Evolutionary conservation across 2,329 filamentous ascomycete genomes (phyloP), one percentile per base, ranked within the genome.

Genomic region (Clarireedia sp.): DNA sequence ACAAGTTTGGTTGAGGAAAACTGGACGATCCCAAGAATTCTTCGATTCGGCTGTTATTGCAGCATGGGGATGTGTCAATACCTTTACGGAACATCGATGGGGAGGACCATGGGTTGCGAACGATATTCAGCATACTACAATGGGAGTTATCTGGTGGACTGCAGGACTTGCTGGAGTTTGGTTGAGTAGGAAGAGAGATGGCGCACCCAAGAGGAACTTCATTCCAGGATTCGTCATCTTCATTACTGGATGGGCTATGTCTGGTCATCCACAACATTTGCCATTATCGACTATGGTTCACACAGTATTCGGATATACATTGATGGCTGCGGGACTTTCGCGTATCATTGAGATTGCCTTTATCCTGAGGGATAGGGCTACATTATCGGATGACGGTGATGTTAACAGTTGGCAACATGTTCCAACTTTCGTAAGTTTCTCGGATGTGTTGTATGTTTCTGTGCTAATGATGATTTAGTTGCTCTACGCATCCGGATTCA

Each of bases 121-220:
- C 67, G 94, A 99, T 70, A 83, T 96, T 74, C 92, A 99, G 71
- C 94, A 99, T 71, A 99, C 94, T 0, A 89, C 88, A n/a, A 97
- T 99, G 92, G 94, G 94, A n/a, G 83, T 99, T 59, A 84, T 99
- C 51, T 99, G 94, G 94, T 99, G 92, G 92, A 88, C 85, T 65
- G 92, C 94, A 7, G 94, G 94, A 23, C 75, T 99, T 29, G 80
- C 92, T 10, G 94, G 94, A 43, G 80, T 99, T 51, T 99, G 92
- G 94, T 77, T 99, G 40, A 95, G 90, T 69, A 81, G 83, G 60
- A 89, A 86, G 68, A 83, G 89, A 55, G 84, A 92, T 60, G 92
- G 94, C 51, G 79, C 83, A 43, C 91, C 94, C 8, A 90, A 92
- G 77, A 82, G 94, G 63, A 99, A 99, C 73, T 83, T 99, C 59